These are phyloP conservation scores for Microsporum ferrugineum DNA, from an alignment of 2,329 filamentous ascomycete genomes.

Conservation along the genomic window DNA sequence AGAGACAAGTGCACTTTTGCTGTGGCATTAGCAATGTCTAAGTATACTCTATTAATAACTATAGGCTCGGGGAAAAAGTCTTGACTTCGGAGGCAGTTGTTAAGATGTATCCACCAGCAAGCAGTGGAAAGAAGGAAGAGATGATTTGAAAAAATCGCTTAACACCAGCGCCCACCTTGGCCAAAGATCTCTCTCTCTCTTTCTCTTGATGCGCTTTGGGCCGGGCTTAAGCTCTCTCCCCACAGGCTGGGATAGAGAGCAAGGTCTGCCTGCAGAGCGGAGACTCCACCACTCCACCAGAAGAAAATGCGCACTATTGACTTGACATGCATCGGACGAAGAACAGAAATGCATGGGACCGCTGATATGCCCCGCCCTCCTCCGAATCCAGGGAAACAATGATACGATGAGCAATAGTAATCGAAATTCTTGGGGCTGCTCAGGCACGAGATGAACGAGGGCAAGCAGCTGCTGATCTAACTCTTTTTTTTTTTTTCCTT, in stretches of 20 bases:
- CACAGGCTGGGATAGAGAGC: not conserved
- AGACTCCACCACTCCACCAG: not conserved
- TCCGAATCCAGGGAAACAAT: not conserved
- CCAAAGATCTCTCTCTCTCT: not conserved
- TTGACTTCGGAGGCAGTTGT: not conserved
- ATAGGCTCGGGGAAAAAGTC: not conserved
- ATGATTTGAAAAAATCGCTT: not conserved
- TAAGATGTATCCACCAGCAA: not conserved
- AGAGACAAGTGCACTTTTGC: no score
- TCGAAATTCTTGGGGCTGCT: not conserved
- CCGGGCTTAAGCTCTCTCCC: not conserved
- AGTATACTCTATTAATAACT: not conserved
- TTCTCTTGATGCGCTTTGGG: not conserved
- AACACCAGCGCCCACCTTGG: not conserved
- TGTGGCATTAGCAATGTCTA: not conserved
- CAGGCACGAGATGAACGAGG: not conserved
- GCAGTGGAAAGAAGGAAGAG: not conserved
- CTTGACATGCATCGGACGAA: not conserved
- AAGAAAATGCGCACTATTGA: not conserved
- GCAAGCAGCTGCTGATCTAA: not conserved
- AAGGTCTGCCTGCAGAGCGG: not conserved
- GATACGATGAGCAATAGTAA: not conserved
- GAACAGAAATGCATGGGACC: not conserved
- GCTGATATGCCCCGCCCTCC: not conserved
- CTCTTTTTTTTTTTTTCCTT: no score